Evolutionary conservation across 768 basidiomycete species (phyloP), one percentile per base, ranked within the genome.

Genomic region (Hericium alpestre): DNA sequence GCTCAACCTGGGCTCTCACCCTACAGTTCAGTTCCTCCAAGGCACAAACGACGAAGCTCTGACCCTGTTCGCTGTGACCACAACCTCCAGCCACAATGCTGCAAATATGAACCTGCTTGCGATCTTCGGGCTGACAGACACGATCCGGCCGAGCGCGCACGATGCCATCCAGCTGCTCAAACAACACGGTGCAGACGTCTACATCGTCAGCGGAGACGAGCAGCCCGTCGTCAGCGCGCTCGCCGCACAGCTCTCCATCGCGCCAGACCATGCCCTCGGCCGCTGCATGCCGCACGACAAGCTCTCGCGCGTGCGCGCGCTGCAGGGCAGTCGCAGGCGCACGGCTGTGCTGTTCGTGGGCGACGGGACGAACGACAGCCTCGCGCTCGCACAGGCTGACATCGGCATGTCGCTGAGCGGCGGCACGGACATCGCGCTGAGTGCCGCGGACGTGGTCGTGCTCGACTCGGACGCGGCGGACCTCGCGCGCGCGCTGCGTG

Each of bases 291-390:
- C 81, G 1, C 71, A 72, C 10, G 76, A 73, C 47, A 82, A 83
- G 65, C 69, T 70, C 9, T 64, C 59, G 16, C 67, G 66, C 53
- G 64, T 74, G 55, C 65, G 59, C 23, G 56, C 54, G 48, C 65
- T 73, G 38, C 63, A 69, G 47, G 63, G 57, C 4, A 10, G 37
- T 11, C 57, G 60, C n/a, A 37, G 59, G 51, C 56, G 65, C 52
- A 51, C 55, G 16, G 64, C 65, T 9, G 77, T 77, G 3, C 63
- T 72, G 43, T 79, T 78, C 67, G 67, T 74, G 27, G 75, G 76
- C 39, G 81, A 82, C 64, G 81, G 81, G 16, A 72, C 78, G 23
- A 80, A 82, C 65, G 79, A 81, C 64, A 67, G 76, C 5, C 70
- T 71, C 12, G 74, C 80, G 8, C 73, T 82, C 22, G 74, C 78